Evolutionary conservation across 148 eudicot species (phyloP).

Genomic region (Amaranthus cruentus): DNA sequence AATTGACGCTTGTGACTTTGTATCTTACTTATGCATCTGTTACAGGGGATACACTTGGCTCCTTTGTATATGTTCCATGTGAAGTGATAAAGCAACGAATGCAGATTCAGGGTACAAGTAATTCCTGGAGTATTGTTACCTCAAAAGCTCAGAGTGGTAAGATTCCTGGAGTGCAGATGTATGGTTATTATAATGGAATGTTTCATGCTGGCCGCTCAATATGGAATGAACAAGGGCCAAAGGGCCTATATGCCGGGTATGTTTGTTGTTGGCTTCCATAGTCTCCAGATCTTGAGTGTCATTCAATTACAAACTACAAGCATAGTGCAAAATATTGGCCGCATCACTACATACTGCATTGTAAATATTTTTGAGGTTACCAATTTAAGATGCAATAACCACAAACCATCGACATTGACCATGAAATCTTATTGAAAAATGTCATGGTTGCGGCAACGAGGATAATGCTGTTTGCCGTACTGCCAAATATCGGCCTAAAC

Average conservation of each 20-base stretch:
- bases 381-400: too few species aligned
- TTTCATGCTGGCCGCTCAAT: slow-evolving; percentile 90
- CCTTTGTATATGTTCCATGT: slow-evolving; percentile 88
- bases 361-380: too few species aligned
- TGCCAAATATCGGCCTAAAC: too few species aligned
- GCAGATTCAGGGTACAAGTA: slow-evolving; percentile 87
- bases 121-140: slow-evolving; percentile 67
- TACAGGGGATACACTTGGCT: slow-evolving; percentile 90
- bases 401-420: too few species aligned
- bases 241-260: slow-evolving; percentile 91
- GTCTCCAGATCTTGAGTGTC: slow-evolving; percentile 3
- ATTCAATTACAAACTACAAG: neutral
- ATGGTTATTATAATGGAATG: slow-evolving; percentile 82
- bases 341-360: too few species aligned
- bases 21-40: neutral
- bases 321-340: too few species aligned
- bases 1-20: neutral
- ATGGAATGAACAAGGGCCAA: slow-evolving; percentile 81
- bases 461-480: too few species aligned
- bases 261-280: slow-evolving; percentile 7
- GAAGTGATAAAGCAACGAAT: slow-evolving; percentile 96
- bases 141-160: slow-evolving; percentile 37
- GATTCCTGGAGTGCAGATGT: slow-evolving; percentile 59
- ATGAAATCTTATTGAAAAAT: too few species aligned
- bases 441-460: too few species aligned